phyloP scores from a whole-genome alignment of 164 flowering plant species.

The Chimonanthus salicifolius region DNA sequence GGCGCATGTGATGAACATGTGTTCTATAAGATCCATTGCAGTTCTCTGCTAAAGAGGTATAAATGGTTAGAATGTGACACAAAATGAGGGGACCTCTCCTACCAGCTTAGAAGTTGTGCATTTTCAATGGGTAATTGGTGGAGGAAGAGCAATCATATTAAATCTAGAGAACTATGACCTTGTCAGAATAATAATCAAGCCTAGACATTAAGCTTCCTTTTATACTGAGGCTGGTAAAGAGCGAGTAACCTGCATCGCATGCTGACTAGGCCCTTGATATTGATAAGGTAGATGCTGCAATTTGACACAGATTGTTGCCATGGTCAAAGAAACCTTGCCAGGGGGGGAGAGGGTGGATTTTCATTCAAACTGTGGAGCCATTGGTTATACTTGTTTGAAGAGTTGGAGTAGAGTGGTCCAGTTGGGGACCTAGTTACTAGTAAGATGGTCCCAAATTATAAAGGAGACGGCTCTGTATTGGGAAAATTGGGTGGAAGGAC shows the following conservation, averaged over 20 bases:
- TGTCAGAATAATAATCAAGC: background rate
- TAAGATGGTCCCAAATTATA: conserved; percentile 8
- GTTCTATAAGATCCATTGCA: background rate
- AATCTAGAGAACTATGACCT: background rate
- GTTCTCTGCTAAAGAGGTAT: background rate
- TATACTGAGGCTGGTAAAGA: background rate
- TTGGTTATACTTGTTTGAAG: conserved; percentile 4
- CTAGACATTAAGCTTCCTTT: background rate
- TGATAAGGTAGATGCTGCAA: background rate
- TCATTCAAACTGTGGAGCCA: background rate
- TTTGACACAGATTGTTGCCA: background rate
- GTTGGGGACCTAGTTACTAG: conserved; percentile 4
- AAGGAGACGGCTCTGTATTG: background rate
- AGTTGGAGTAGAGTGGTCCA: conserved; percentile 8
- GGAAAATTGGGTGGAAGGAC: background rate
- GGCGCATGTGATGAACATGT: conserved; percentile 6
- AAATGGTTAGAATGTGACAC: background rate
- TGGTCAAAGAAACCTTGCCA: background rate
- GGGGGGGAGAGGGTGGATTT: background rate
- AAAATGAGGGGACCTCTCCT: conserved; percentile 9
- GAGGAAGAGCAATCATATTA: background rate
- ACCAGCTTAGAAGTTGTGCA: background rate
- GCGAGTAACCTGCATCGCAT: background rate
- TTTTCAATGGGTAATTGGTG: background rate
- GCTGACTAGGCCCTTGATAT: background rate